Evolutionary conservation across 176 grass and related monocot genomes (phyloP), one percentile per base, ranked within the genome.

Genomic region (Pontederia paniculata): DNA sequence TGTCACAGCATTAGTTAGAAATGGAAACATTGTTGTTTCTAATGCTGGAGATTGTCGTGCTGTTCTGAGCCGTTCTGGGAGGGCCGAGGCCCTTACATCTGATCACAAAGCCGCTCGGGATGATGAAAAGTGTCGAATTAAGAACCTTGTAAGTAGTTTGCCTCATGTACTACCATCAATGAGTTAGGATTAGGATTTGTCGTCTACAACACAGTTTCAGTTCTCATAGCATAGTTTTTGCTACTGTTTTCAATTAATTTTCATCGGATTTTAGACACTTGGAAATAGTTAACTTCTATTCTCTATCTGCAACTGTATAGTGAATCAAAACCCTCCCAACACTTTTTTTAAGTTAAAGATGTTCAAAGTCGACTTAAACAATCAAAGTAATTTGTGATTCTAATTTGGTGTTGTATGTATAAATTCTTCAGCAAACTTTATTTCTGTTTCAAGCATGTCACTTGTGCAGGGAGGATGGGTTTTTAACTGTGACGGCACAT

Each of bases 41-140:
- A 99, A 99, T 68, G 76, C 67, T 0, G 87, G 94, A 14, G 87
- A 99, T 60, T 99, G 94, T 66, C 80, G 94, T 0, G 87, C 87
- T 0, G 87, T 99, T 58, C 25, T 99, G 56, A 93, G 94, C 80
- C 72, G 80, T 23, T 46, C 70, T 1, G 94, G 94, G 43, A 93
- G 59, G 51, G 87, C 94, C 0, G 86, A 88, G 80, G 83, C 81
- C 37, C 75, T 99, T 17, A 99, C 94, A 42, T 99, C 80, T 2
- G 94, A 99, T 14, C 94, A 99, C 74, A 42, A 75, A 25, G 74
- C 80, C 0, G 75, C 72, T 6, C 73, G 94, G 41, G 78, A 85
- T 19, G 94, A 99, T 4, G 94, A 99, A 69, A 93, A 45, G 52
- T 65, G 82, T 42, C 80, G 94, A 62, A 93, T 99, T 47, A 83